phyloP scores from a whole-genome alignment of 768 basidiomycete genomes.

The Phylloporus sp. region DNA sequence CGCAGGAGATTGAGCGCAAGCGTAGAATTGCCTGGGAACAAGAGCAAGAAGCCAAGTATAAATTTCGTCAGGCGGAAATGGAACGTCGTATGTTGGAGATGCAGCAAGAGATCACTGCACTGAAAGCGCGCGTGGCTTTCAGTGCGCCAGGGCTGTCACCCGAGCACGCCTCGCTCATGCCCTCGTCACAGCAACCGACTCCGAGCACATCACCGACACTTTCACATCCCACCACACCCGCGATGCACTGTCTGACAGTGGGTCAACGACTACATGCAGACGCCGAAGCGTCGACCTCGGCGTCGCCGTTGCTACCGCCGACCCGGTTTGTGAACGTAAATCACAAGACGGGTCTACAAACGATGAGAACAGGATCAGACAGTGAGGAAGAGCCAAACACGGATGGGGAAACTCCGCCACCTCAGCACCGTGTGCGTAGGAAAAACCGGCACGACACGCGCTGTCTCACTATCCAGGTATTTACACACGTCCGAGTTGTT shows the following conservation, averaged over 20 bases:
- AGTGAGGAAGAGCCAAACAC: conserved; percentile 37
- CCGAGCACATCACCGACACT: conserved; percentile 29
- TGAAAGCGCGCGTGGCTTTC: conserved; percentile 40
- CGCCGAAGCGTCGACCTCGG: conserved; percentile 4
- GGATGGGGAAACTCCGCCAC: conserved; percentile 33
- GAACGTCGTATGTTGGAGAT: conserved; percentile 53
- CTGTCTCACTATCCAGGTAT: conserved; percentile 66
- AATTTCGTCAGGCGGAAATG: conserved; percentile 54
- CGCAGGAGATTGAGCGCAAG: conserved; percentile 56
- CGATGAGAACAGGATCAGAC: conserved; percentile 32
- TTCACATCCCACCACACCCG: conserved; percentile 27
- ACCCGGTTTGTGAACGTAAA: conserved; percentile 21
- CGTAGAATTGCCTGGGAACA: conserved; percentile 65
- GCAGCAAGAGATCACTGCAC: conserved; percentile 47
- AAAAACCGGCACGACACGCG: conserved; percentile 60
- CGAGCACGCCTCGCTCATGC: conserved; percentile 2
- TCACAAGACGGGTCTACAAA: conserved; percentile 5
- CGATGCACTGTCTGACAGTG: conserved; percentile 17
- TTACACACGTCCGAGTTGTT: neutral
- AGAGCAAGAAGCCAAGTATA: conserved; percentile 59
- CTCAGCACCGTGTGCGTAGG: conserved; percentile 39
- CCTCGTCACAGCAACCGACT: conserved; percentile 26
- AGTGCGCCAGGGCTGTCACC: conserved; percentile 10
- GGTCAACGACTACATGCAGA: too few species aligned
- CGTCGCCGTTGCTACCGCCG: conserved; percentile 15